These are phyloP conservation scores for Candida sonorensis DNA, from an alignment of 805 yeast genomes.

Conservation along the genomic window DNA sequence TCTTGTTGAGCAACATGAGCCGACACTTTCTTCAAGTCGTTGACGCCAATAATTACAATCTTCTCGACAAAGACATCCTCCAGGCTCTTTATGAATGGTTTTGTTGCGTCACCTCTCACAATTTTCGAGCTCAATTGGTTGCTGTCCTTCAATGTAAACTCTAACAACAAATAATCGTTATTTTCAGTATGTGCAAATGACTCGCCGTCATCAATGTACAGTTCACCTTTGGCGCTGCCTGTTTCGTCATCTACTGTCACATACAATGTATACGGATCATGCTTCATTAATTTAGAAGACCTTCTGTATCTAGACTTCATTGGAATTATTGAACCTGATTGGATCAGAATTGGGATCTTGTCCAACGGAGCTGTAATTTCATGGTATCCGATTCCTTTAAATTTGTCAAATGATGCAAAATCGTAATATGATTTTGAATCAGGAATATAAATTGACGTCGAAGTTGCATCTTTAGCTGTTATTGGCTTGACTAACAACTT, in stretches of 20 bases:
- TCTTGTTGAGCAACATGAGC: slow-evolving; percentile 33
- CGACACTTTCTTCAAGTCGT: slow-evolving; percentile 4
- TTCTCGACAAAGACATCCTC: slow-evolving; percentile 45
- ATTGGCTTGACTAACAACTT: slow-evolving; percentile 74
- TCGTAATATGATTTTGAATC: slow-evolving; percentile 51
- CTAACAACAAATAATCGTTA: slow-evolving; percentile 43
- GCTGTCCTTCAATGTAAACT: slow-evolving; percentile 33
- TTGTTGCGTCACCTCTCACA: slow-evolving; percentile 17
- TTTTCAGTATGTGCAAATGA: slow-evolving; percentile 45
- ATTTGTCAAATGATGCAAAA: slow-evolving; percentile 30
- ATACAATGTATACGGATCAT: slow-evolving; percentile 76
- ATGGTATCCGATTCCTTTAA: slow-evolving; percentile 33
- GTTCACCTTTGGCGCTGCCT: slow-evolving; percentile 39
- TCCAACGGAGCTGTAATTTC: slow-evolving; percentile 39
- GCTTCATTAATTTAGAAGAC: slow-evolving; percentile 63
- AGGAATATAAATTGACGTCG: slow-evolving; percentile 45
- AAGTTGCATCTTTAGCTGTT: slow-evolving; percentile 41
- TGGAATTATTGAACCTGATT: slow-evolving; percentile 73
- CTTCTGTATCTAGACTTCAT: slow-evolving; percentile 73
- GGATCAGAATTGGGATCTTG: slow-evolving; percentile 63
- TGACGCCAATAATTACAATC: slow-evolving; percentile 41
- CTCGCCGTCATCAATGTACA: slow-evolving; percentile 85
- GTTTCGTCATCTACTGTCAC: slow-evolving; percentile 47
- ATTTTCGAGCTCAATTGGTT: slow-evolving; percentile 20
- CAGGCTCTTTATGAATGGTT: slow-evolving; percentile 14